Percentiles rank a stretch among this genome's conserved stretches.
Conservation (phyloP, 176 grass and related monocot genomes). For the Alopecurus myosuroides region DNA sequence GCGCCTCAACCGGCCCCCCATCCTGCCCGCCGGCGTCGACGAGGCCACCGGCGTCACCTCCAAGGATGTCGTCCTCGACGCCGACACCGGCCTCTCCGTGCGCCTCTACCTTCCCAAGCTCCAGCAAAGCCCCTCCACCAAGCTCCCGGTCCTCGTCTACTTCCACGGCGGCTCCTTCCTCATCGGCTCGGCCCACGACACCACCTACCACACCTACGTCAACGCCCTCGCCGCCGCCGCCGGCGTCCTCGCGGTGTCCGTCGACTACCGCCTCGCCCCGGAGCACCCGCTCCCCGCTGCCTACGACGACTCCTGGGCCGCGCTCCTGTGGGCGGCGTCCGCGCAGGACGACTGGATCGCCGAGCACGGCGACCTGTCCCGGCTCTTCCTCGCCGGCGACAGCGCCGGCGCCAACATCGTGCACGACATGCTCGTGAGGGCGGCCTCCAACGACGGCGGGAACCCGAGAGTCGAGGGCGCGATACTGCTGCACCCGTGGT, state of each 20-base stretch:
- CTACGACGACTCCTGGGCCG: slow-evolving; percentile 54
- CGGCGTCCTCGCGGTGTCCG: slow-evolving; percentile 38
- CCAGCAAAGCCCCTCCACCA: background rate
- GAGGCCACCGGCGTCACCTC: slow-evolving; percentile 41
- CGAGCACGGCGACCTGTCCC: slow-evolving; percentile 36
- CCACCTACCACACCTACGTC: slow-evolving; percentile 32
- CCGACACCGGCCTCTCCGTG: slow-evolving; percentile 26
- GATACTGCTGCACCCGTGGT: slow-evolving; percentile 50
- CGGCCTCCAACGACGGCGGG: background rate
- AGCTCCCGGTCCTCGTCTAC: slow-evolving; percentile 52
- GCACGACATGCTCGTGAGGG: slow-evolving; percentile 36
- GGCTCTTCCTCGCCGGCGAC: slow-evolving; percentile 60
- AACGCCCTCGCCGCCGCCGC: slow-evolving; percentile 26
- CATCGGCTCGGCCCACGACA: slow-evolving; percentile 13
- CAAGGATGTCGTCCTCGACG: slow-evolving; percentile 62
- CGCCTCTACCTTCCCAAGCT: slow-evolving; percentile 50
- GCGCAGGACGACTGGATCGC: slow-evolving; percentile 44
- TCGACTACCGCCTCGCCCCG: slow-evolving; percentile 50
- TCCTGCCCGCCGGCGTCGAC: slow-evolving; percentile 8
- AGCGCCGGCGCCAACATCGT: slow-evolving; percentile 70
- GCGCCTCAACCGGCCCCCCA: slow-evolving; percentile 15
- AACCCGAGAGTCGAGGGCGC: slow-evolving; percentile 17
- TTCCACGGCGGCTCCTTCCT: slow-evolving; percentile 44
- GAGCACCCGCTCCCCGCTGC: slow-evolving; percentile 51
- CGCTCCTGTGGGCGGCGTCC: slow-evolving; percentile 26